These are phyloP conservation scores for Bromus sterilis DNA, from an alignment of 176 grass and related monocot species.

Conservation along the genomic window DNA sequence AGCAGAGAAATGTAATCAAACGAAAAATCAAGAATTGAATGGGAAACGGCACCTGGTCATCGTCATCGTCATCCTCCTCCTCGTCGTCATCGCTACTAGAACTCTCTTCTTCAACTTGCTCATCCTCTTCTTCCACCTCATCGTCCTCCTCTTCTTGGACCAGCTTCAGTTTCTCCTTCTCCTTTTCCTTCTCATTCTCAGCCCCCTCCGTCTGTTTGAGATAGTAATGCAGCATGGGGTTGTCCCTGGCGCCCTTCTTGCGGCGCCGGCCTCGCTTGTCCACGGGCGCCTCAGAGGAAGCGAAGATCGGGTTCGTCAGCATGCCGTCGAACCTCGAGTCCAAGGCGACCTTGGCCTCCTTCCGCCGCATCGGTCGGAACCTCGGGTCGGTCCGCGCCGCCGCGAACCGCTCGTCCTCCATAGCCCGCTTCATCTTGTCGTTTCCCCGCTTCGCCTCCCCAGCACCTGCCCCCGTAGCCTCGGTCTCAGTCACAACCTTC, in stretches of 20 bases:
- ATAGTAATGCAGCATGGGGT: constrained; percentile 70
- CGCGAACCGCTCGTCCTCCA: constrained; percentile 66
- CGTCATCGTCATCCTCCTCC: constrained; percentile 36
- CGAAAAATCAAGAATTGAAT: neutral
- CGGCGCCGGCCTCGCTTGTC: constrained; percentile 65
- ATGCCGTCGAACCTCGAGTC: constrained; percentile 75
- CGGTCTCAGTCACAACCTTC: constrained; percentile 5
- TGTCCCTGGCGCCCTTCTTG: constrained; percentile 33
- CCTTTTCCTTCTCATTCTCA: neutral
- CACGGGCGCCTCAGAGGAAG: constrained; percentile 41
- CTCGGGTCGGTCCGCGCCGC: constrained; percentile 52
- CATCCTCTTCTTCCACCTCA: constrained; percentile 17
- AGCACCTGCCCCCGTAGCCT: neutral
- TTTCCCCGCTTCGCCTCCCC: neutral
- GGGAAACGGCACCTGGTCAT: constrained; percentile 46
- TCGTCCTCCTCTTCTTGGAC: constrained; percentile 20
- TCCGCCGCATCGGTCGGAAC: constrained; percentile 71
- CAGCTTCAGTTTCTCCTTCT: constrained; percentile 5
- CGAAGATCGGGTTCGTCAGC: constrained; percentile 61
- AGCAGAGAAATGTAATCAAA: neutral
- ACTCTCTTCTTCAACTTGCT: constrained; percentile 38
- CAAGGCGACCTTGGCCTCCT: constrained; percentile 61
- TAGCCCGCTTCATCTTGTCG: constrained; percentile 29
- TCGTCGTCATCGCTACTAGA: constrained; percentile 31
- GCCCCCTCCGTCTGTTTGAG: constrained; percentile 43